Conservation (phyloP, 179 eudicot genomes). For the Kewa caespitosa region DNA sequence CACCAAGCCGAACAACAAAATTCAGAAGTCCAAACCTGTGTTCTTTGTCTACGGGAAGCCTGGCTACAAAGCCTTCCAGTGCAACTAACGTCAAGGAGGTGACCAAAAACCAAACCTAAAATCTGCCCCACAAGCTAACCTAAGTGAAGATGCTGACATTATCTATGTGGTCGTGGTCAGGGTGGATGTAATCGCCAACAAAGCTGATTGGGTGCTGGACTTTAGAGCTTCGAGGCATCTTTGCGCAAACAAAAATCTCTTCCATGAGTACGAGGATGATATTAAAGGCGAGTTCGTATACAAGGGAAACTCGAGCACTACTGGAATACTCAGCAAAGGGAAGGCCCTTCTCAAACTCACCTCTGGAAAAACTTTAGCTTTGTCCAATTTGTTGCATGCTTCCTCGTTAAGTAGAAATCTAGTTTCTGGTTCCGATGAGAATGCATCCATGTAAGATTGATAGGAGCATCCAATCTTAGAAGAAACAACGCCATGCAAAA, state of each 20-base stretch:
- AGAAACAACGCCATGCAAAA: too few species aligned
- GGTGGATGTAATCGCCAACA: not conserved
- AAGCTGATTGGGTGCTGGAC: not conserved
- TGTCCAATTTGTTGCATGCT: not conserved
- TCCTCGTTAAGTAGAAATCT: not conserved
- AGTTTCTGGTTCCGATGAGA: too few species aligned
- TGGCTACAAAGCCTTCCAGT: conserved; percentile 3
- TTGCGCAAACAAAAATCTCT: not conserved
- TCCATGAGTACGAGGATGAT: not conserved
- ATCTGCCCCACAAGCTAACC: not conserved
- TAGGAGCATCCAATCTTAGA: too few species aligned
- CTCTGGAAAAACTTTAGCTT: not conserved
- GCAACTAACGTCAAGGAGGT: not conserved
- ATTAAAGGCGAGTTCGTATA: not conserved
- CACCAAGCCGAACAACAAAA: not conserved
- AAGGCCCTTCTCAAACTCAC: conserved; percentile 3
- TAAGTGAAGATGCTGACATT: not conserved
- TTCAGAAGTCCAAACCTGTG: not conserved
- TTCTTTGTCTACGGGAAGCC: not conserved
- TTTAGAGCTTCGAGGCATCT: not conserved
- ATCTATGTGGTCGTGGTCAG: not conserved
- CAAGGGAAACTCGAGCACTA: not conserved
- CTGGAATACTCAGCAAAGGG: not conserved
- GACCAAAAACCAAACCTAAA: not conserved
- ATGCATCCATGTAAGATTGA: too few species aligned